Evolutionary conservation across 2,329 filamentous ascomycete genomes (phyloP), one percentile per base, ranked within the genome.

Genomic region (Trichoderma guizhouense): DNA sequence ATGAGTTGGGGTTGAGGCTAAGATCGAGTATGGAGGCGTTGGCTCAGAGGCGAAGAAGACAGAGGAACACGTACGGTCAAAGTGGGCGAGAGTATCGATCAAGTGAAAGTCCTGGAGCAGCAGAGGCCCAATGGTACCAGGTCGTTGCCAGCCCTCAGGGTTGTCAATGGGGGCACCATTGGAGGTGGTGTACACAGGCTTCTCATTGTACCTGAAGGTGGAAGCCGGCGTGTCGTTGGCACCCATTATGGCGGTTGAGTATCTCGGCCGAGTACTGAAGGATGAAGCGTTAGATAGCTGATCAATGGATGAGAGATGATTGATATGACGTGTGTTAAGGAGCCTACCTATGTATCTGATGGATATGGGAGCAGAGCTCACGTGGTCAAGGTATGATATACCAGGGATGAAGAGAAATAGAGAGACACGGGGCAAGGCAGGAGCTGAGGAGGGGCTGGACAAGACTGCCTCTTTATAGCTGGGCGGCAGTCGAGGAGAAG

Each of bases 21-120:
- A 15, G 4, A 57, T 43, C 8, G 39, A 53, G 30, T 26, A 36
- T 55, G 21, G 9, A 11, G 24, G n/a, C n/a, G 3, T 36, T n/a
- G 18, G 1, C 30, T 26, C 5, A 18, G 18, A n/a, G 24, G 2
- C 9, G 9, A 60, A 9, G 55, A 51, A 24, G 32, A 63, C 21
- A 24, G 34, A 21, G 28, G 8, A 47, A n/a, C n/a, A 73, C 72
- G 15, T 64, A 73, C 85, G 84, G 79, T 84, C 84, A 78, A 87
- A 86, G 79, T 86, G 82, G 21, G 85, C 85, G 61, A 92, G 84
- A 39, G 89, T 80, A 74, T 90, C 90, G 75, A 92, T 88, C 78
- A 91, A 80, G 77, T 91, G 89, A 78, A 90, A 90, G 78, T 91
- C 89, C 76, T 91, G 89, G 26, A 91, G 85, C 73, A 90, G 82